A percentile compares a stretch with the other conserved stretches of the same genome.
Evolutionary conservation across 108 stramenopile species (phyloP).

Genomic region (Cyclotella sp.): DNA sequence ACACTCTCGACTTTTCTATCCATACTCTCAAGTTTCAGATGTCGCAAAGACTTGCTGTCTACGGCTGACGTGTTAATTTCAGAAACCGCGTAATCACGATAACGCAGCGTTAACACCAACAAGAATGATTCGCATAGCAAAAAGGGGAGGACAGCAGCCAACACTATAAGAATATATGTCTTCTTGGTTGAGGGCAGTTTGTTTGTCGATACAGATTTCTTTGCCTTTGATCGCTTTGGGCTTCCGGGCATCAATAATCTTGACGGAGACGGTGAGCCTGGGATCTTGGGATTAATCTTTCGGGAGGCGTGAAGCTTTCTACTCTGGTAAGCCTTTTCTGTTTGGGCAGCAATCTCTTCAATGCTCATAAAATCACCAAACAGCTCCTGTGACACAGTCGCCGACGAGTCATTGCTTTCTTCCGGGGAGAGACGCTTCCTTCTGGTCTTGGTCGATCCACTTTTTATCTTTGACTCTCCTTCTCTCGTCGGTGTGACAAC

Average conservation of each 20-base stretch:
- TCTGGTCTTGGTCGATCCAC: background rate
- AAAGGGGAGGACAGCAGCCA: background rate
- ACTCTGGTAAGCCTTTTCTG: constrained; percentile 5
- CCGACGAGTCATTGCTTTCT: background rate
- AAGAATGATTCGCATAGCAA: constrained; percentile 4
- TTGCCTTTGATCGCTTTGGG: too few relatives aligned
- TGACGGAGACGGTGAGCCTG: too few relatives aligned
- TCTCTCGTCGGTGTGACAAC: background rate
- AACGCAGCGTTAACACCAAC: background rate
- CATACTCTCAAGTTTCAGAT: too few relatives aligned
- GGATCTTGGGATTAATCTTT: too few relatives aligned
- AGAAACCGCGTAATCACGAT: background rate
- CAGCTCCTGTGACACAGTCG: background rate
- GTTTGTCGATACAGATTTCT: background rate
- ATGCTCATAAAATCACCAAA: constrained; percentile 15
- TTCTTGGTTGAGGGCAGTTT: background rate
- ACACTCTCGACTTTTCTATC: too few relatives aligned
- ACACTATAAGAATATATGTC: background rate
- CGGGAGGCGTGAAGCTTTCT: background rate
- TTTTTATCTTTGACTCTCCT: background rate
- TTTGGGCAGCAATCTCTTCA: constrained; percentile 11
- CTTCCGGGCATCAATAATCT: too few relatives aligned
- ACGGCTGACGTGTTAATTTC: background rate
- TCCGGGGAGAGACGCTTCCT: background rate
- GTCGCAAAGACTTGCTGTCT: too few relatives aligned